Base-by-base conservation (phyloP, 805 yeast genomes). In the Torulaspora gathmanii region DNA sequence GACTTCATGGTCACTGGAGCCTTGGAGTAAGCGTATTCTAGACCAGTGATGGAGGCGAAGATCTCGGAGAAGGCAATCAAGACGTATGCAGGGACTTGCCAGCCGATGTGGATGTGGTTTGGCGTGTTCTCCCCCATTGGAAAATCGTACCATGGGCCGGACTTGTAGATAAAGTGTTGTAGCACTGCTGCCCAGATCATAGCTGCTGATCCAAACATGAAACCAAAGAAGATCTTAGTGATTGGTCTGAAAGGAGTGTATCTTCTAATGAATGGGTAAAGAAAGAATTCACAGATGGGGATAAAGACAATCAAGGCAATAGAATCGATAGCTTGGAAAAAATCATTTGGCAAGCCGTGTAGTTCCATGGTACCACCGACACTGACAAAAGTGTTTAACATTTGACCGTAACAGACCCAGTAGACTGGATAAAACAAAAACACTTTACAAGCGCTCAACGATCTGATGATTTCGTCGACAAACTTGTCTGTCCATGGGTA, bases 21-120 rank as follows among this genome's bases (percentile, higher is more conserved):
- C 69, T 85, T 82, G 22, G 89, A 80, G 69, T 83, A 86, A 15
- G 95, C 95, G 60, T 83, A 84, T 69, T 86, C 93, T 55, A 83
- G 75, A 56, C 91, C 93, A 17, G 93, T 84, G 56, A 84, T 78
- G 42, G 86, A 82, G 26, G 90, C 89, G 55, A 86, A 76, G 53
- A 85, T 84, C 66, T 86, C 95, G 13, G 89, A 78, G 43, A 83
- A 61, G 10, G 86, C 91, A 64, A 83, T 79, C 51, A 86, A 68
- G 34, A 83, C 74, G 65, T 85, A 86, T 3, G 88, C 83, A 13
- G 71, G 66, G 43, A 75, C 71, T 68, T 84, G 90, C 49, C 79
- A 70, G 52, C 86, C 86, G 52, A 86, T 80, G 61, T 82, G 83
- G 38, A 83, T 70, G 42, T 72, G 52, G 37, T 61, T 61, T 30